Base-by-base conservation (phyloP, 2,329 filamentous ascomycete genomes). In the Helminthosporium solani region DNA sequence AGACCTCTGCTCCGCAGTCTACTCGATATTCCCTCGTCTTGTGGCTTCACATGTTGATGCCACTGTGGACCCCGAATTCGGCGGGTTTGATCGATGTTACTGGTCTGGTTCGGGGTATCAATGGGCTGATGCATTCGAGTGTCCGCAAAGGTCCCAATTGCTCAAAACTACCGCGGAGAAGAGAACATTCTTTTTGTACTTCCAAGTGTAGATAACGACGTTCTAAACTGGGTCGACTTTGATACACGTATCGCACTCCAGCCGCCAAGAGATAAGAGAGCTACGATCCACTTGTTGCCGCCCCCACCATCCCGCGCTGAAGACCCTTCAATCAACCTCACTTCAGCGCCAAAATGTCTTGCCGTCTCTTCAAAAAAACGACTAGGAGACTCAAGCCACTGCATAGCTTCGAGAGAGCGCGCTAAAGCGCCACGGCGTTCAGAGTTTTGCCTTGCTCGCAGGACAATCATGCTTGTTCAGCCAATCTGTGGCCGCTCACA, bases 231-330 rank as follows among this genome's bases (percentile, higher is more conserved):
- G 57, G 28, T 40, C 41, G 30, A 41, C 40, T 46, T 47, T 34
- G 43, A 43, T 43, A 31, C 41, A 51, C 48, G 52, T 60, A 54
- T 59, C 44, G 54, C 49, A 52, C 50, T 42, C 50, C 42, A 41
- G 46, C 31, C 50, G 59, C 59, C 60, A 64, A 66, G 63, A 68
- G 64, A 68, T 68, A 68, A 67, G 64, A 58, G 49, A 62, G 57
- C 20, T 56, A 60, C 62, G 47, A 41, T 56, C 55, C 54, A 47
- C 40, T 50, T 47, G 58, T 53, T 60, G 46, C 51, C 42, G 56
- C 54, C 63, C 53, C 59, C 62, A 59, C 58, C 50, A 64, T 60
- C 64, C 62, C 63, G 53, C 63, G 59, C 49, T 38, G 51, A 50
- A 54, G 31, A 44, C 15, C 40, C 39, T 38, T 36, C 38, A 47